These are phyloP conservation scores for Fusarium humuli DNA, from an alignment of 2,329 filamentous ascomycete genomes.

Conservation along the genomic window DNA sequence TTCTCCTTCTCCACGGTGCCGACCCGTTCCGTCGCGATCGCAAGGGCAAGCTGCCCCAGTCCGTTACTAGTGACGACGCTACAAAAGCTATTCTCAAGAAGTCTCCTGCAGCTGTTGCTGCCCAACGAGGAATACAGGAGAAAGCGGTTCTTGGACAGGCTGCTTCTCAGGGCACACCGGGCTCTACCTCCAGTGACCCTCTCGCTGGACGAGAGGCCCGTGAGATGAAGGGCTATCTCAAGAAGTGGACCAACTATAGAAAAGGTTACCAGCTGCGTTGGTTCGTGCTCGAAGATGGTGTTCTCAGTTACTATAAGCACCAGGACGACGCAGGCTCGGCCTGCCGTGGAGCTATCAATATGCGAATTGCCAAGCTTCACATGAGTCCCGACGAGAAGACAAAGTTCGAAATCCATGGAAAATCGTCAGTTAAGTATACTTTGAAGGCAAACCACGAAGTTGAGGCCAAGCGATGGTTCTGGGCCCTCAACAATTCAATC, in stretches of 20 bases:
- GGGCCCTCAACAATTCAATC: constrained; percentile 98
- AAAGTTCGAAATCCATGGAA: constrained; percentile 96
- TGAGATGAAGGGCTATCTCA: constrained; percentile 98
- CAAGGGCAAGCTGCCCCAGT: constrained; percentile 94
- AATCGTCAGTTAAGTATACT: constrained; percentile 98
- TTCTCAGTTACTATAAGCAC: constrained; percentile 98
- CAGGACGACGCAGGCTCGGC: constrained; percentile 97
- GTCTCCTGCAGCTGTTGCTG: constrained; percentile 92
- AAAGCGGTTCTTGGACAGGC: constrained; percentile 90
- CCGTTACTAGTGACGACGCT: constrained; percentile 93
- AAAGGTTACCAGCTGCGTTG: constrained; percentile 96
- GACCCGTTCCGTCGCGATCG: constrained; percentile 96
- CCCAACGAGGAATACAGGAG: constrained; percentile 95
- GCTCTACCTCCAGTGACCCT: constrained; percentile 67
- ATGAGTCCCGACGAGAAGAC: constrained; percentile 99
- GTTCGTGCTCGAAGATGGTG: constrained; percentile 98
- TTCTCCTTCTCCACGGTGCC: constrained; percentile 91
- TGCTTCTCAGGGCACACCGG: constrained; percentile 65
- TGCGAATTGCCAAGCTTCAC: constrained; percentile 92
- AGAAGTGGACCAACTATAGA: constrained; percentile 99
- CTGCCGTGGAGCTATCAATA: constrained; percentile 97
- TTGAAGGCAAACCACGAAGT: constrained; percentile 98
- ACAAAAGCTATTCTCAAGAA: constrained; percentile 91
- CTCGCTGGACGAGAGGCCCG: constrained; percentile 85
- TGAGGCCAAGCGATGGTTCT: constrained; percentile 98